Evolutionary conservation across 768 basidiomycete genomes (phyloP), one percentile per base, ranked within the genome.

Genomic region (Lentinula aciculospora): DNA sequence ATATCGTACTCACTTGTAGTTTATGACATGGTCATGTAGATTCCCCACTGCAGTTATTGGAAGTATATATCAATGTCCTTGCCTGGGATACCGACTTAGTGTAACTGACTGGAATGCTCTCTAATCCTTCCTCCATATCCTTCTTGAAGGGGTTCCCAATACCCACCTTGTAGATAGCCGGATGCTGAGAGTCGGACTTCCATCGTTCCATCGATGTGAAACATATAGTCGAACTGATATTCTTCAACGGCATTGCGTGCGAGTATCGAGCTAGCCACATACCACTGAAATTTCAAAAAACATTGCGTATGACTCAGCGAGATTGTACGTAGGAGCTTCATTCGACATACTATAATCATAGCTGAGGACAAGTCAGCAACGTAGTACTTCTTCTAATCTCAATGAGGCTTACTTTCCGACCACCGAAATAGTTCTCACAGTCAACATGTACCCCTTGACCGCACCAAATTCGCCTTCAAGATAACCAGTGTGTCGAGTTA

Each of bases 131-230:
- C 72, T 0, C 85, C 85, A 62, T 85, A 85, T 0, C 69, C 63
- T 3, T 70, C 71, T 67, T 84, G 79, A 17, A 73, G 65, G 1
- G 71, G 59, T 32, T 80, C 77, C 78, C 82, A 86, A 65, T 75
- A 83, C 12, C 80, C 83, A 44, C 81, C 84, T 69, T 86, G 85
- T 54, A 87, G 71, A 64, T 88, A 88, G 1, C 85, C 86, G 3
- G 84, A 85, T 0, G 86, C 85, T 7, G 84, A 86, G 17, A 86
- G 31, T 1, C 82, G 75, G n/a, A 86, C 82, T 70, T 88, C 85
- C 23, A 88, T 77, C 2, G 84, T 84, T 3, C 86, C 85, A 60
- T 87, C 85, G 17, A 85, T 65, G 58, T 81, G 78, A 73, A 86
- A 86, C 2, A 79, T 80, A 65, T 86, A 86, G 62, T 86, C 85